These are phyloP conservation scores for Zymoseptoria pseudotritici DNA, from an alignment of 2,329 filamentous ascomycete genomes.

Conservation along the genomic window DNA sequence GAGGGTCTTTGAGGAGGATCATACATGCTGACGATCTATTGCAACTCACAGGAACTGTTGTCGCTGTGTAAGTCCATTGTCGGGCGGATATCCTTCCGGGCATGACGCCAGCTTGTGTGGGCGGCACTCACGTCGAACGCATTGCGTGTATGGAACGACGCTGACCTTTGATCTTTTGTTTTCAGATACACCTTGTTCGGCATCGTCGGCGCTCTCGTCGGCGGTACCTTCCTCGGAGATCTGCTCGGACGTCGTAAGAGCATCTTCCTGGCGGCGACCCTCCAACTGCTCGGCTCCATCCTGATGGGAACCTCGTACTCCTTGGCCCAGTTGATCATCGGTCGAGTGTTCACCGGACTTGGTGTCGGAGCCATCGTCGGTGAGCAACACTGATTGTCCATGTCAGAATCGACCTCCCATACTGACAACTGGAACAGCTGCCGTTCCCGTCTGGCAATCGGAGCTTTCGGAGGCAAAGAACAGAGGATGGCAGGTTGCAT, in stretches of 20 bases:
- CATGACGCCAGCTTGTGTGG: neutral
- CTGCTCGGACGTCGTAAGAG: slow-evolving; percentile 39
- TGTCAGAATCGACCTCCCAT: neutral
- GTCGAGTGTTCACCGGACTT: slow-evolving; percentile 40
- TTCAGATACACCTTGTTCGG: neutral
- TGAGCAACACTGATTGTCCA: neutral
- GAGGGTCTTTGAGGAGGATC: neutral
- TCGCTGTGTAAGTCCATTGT: neutral
- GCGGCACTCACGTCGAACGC: neutral
- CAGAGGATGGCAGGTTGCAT: slow-evolving; percentile 1
- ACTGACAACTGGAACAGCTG: slow-evolving; percentile 7
- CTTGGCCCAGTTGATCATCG: slow-evolving; percentile 40
- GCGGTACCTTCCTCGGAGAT: slow-evolving; percentile 34
- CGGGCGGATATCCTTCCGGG: neutral
- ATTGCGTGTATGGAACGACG: neutral
- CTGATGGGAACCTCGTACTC: slow-evolving; percentile 25
- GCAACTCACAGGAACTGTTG: neutral
- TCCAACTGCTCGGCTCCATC: slow-evolving; percentile 43
- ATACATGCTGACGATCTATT: neutral
- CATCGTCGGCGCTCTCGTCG: neutral
- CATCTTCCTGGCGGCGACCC: slow-evolving; percentile 40
- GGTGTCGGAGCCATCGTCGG: slow-evolving; percentile 31
- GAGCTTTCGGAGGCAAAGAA: slow-evolving; percentile 24
- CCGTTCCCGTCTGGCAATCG: slow-evolving; percentile 39
- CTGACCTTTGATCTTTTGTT: neutral